A percentile compares a stretch with the other conserved stretches of the same genome.
These are phyloP conservation scores for Microcyclospora tardicrescens DNA, from an alignment of 2,329 filamentous ascomycete species.

Conservation along the genomic window DNA sequence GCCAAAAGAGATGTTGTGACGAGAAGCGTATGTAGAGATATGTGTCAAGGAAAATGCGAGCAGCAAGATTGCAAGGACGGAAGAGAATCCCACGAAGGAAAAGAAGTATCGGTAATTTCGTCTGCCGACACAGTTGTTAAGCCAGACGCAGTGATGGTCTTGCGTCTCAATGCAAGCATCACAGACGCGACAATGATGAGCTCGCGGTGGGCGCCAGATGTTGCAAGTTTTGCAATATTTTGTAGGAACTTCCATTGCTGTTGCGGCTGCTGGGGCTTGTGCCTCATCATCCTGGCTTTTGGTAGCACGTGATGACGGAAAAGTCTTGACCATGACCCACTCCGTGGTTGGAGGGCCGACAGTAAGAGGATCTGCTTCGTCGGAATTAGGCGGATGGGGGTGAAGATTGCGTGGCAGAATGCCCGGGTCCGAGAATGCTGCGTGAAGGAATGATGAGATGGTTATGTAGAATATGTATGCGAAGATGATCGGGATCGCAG, in stretches of 20 bases:
- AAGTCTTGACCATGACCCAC: slow-evolving; percentile 64
- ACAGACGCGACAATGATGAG: slow-evolving; percentile 91
- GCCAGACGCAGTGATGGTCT: slow-evolving; percentile 97
- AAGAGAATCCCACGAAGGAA: slow-evolving; percentile 70
- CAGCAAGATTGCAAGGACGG: slow-evolving; percentile 62
- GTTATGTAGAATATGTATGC: slow-evolving; percentile 85
- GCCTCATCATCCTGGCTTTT: slow-evolving; percentile 22
- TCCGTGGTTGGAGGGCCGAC: slow-evolving; percentile 78
- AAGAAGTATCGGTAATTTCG: slow-evolving; percentile 99
- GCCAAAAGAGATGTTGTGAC: slow-evolving; percentile 53
- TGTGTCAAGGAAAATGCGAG: slow-evolving; percentile 69
- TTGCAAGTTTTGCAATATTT: slow-evolving; percentile 98
- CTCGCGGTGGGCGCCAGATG: slow-evolving; percentile 90
- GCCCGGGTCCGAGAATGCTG: slow-evolving; percentile 82
- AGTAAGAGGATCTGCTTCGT: slow-evolving; percentile 66
- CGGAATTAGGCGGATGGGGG: slow-evolving; percentile 62
- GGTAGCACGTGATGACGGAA: slow-evolving; percentile 5
- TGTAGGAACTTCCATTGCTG: slow-evolving; percentile 93
- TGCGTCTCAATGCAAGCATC: slow-evolving; percentile 96
- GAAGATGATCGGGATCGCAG: slow-evolving; percentile 78
- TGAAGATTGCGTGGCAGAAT: slow-evolving; percentile 89
- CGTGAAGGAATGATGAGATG: slow-evolving; percentile 86
- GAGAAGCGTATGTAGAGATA: slow-evolving; percentile 56
- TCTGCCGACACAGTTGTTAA: slow-evolving; percentile 94
- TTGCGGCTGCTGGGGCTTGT: slow-evolving; percentile 19